Evolutionary conservation across 2,329 filamentous ascomycete genomes (phyloP), one percentile per base, ranked within the genome.

Genomic region (Eutypa lata): DNA sequence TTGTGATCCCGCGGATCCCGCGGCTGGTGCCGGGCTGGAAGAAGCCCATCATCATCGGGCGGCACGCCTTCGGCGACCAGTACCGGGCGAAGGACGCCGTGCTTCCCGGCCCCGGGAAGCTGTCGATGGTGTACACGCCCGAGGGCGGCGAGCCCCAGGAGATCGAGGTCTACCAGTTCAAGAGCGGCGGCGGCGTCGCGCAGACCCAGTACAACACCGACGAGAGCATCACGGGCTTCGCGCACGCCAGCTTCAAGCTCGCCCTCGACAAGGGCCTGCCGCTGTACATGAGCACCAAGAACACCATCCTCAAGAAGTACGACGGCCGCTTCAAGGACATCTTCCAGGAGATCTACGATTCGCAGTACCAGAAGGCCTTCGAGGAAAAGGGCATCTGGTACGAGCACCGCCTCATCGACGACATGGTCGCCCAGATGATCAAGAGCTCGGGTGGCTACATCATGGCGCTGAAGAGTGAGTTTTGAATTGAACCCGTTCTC

Each of bases 251-350:
- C 63, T 97, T 99, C 86, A 96, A 97, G 86, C 84, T 97, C 62
- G 93, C 94, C 33, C 77, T 97, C 45, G 80, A 84, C 73, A 94
- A 96, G 83, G 80, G 80, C 59, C 79, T 96, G 61, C 94, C 94
- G n/a, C 81, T 99, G 67, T 99, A 97, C 81, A 95, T 97, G 93
- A 96, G 91, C 83, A 99, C 94, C 76, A 99, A 99, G 88, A 97
- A 97, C 83, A 99, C 94, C 64, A 99, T 99, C 66, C 80, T 99
- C 64, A 99, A 99, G 83, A 93, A 92, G 75, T 99, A 99, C 77
- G 94, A 99, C 70, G 94, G 94, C 50, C 85, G 90, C 66, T 99
- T 99, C 85, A 97, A 97, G 87, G 94, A 99, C 70, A 95, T 97
- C 73, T 99, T 99, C 86, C 90, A 99, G 82, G 89, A 95, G 69